Conservation (phyloP, 495 filamentous ascomycete genomes). For the Aspergillus diversus region DNA sequence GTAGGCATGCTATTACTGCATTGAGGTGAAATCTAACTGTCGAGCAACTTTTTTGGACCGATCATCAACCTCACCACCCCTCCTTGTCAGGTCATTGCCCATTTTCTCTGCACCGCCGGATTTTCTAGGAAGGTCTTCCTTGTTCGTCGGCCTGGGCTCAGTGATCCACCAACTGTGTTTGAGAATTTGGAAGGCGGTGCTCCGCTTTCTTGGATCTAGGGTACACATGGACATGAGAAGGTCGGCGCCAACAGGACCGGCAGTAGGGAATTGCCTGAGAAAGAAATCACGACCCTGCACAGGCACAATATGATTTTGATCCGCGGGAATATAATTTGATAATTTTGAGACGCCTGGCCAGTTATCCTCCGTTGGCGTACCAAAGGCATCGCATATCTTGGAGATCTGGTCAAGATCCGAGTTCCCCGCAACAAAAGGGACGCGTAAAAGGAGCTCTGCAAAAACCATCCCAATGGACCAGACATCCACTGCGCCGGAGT, state of each 20-base stretch:
- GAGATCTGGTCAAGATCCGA: slow-evolving; percentile 79
- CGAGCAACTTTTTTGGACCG: slow-evolving; percentile 75
- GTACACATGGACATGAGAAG: slow-evolving; percentile 82
- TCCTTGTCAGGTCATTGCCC: slow-evolving; percentile 80
- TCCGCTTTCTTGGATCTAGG: slow-evolving; percentile 82
- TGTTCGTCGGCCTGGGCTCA: slow-evolving; percentile 81
- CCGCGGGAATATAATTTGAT: slow-evolving; percentile 69
- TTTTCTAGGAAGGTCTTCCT: slow-evolving; percentile 77
- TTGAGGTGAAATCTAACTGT: slow-evolving; percentile 76
- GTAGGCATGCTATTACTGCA: slow-evolving; percentile 42
- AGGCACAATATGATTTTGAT: slow-evolving; percentile 56
- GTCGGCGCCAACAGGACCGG: slow-evolving; percentile 81
- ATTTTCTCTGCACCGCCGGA: slow-evolving; percentile 72
- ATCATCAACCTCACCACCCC: slow-evolving; percentile 73
- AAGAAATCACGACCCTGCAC: slow-evolving; percentile 70
- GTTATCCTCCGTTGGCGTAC: slow-evolving; percentile 89
- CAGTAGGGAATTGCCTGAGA: slow-evolving; percentile 70
- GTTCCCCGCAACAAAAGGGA: slow-evolving; percentile 77
- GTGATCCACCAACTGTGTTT: slow-evolving; percentile 84
- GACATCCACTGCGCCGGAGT: slow-evolving; percentile 87
- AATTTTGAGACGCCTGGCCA: slow-evolving; percentile 91
- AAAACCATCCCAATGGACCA: slow-evolving; percentile 96
- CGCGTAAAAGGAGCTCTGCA: slow-evolving; percentile 83
- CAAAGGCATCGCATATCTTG: slow-evolving; percentile 81
- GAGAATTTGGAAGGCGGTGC: slow-evolving; percentile 74